Evolutionary conservation across 306 rosid genomes (phyloP).

Genomic region (Echinosophora koreensis): DNA sequence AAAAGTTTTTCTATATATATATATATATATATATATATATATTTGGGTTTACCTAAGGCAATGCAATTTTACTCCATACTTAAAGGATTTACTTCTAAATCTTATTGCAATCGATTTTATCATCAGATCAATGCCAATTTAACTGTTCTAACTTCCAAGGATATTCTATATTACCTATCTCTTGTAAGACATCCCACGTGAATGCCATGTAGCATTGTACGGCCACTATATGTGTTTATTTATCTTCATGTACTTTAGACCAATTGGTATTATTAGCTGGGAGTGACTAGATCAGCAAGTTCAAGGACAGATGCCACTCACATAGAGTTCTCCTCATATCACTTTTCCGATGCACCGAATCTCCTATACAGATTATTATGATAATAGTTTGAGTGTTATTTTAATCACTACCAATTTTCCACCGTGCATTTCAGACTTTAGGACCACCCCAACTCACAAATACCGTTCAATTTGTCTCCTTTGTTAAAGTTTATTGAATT

Average conservation of each 20-base stretch:
- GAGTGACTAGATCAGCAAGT: conserved; percentile 51
- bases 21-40: too few species aligned
- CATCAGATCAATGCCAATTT: background rate
- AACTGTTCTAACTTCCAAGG: background rate
- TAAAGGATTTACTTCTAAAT: background rate
- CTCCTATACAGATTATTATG: conserved; percentile 49
- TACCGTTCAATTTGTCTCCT: conserved; percentile 51
- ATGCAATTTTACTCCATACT: background rate
- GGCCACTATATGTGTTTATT: conserved; percentile 19
- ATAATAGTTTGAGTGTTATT: conserved; percentile 32
- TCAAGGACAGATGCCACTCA: conserved; percentile 42
- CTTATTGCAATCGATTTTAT: background rate
- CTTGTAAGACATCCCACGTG: conserved; percentile 30
- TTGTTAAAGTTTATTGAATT: conserved; percentile 49
- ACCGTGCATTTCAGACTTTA: conserved; percentile 43
- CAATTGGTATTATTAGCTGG: conserved; percentile 46
- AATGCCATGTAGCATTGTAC: conserved; percentile 24
- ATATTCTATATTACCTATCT: background rate
- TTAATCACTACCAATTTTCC: conserved; percentile 43
- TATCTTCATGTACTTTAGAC: conserved; percentile 25
- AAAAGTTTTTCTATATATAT: too few species aligned
- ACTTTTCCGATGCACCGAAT: conserved; percentile 50
- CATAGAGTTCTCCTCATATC: conserved; percentile 36
- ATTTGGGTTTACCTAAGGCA: background rate
- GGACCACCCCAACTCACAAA: conserved; percentile 52